Base-by-base conservation (phyloP, 169 alveolate genomes). In the Cryptosporidium sp. region DNA sequence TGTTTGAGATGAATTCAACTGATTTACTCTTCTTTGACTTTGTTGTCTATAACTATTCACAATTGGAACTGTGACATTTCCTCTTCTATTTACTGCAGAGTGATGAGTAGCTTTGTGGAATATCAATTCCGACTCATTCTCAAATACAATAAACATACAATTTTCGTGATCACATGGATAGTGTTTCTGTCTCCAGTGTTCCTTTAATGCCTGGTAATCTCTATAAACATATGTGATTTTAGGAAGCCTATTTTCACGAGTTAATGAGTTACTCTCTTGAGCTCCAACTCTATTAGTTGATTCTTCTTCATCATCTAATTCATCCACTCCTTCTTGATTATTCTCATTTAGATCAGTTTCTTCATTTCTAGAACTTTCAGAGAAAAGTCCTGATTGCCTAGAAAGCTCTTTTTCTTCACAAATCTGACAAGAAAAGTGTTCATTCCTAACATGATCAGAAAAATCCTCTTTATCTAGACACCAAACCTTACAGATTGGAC, bases 101-200 rank as follows among this genome's bases (percentile, higher is more conserved):
- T 80, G 89, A 44, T 44, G 67, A 26, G 89, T 80, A 4, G 94
- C 94, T 53, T 85, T 69, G 65, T 92, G 94, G 53, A 89, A 56
- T 16, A 92, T 71, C 51, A 92, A 58, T 58, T 92, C 94, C 1
- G 92, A 86, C 37, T 85, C 92, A 45, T 92, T 92, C 51, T 92
- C 94, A 44, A 89, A 92, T 8, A 92, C 94, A 53, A 92, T 93
- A 80, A 92, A 92, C 68, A 92, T 84, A 37, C 94, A 92, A 52
- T 92, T 86, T 45, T 92, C 94, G 62, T 92, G 91, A 21, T 91
- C 71, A 51, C 94, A 92, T 1, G 94, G 94, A 72, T 67, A 89
- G 21, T 92, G 94, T 31, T 71, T 89, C 53, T 67, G 75, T 53
- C 73, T 92, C 85, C 92, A 92, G 72, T 92, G 94, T n/a, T 72